Base-by-base conservation (phyloP, 2,329 filamentous ascomycete genomes). In the Ascochyta viciae-villosae region DNA sequence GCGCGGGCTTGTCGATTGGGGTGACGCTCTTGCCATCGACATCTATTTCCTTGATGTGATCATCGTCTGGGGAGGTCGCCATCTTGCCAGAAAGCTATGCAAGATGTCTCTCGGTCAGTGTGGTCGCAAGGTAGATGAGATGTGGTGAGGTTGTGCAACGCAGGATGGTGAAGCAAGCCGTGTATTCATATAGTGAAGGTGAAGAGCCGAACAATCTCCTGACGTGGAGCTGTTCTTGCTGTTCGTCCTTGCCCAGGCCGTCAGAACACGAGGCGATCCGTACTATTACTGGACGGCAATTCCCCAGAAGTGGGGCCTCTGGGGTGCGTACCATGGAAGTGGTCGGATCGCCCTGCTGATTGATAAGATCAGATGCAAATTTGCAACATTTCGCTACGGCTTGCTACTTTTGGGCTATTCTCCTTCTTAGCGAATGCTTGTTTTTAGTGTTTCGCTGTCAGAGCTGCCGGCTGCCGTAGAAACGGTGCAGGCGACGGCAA, bases 291-390 rank as follows among this genome's bases (percentile, higher is more conserved):
- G 47, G 47, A 48, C 12, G 22, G 22, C 29, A 31, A 43, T 47
- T 42, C 29, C 53, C 24, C 53, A 33, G 7, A 40, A 48, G 53
- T 51, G 53, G 53, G 42, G 41, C 37, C 16, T 19, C 13, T 33
- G 39, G 44, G 40, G 44, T 23, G 12, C 9, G 15, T 50, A 43
- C 33, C 31, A 35, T 56, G 24, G 38, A 33, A 56, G 43, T 56
- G 53, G 53, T 56, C 48, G 13, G 27, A 26, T 40, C 13, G 23
- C 23, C 3, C 1, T 24, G 23, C 13, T n/a, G n/a, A 38, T 38
- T 56, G 26, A 57, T 52, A 46, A 49, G 37, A 57, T 57, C 37
- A 57, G 54, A 57, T 57, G 41, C 38, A 57, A 37, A 52, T 24
- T 31, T 5, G 34, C 19, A 26, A n/a, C 6, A 12, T 37, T n/a